Evolutionary conservation across 169 alveolate genomes (phyloP).

Genomic region (Eimeria falciformis): DNA sequence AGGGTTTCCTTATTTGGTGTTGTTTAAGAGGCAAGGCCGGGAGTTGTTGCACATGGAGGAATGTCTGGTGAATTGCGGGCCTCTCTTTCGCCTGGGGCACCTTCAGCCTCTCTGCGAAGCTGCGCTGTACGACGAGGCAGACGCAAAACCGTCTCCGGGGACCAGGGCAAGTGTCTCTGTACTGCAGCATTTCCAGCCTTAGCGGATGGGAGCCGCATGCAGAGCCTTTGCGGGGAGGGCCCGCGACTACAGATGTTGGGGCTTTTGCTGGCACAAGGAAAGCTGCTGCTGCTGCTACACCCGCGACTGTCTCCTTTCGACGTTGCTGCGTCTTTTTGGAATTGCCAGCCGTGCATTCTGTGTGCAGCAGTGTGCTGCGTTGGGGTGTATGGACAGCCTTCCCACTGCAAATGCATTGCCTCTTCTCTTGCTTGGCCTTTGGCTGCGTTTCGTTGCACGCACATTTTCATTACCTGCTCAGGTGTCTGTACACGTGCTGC

Average conservation of each 20-base stretch:
- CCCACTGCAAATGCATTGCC: neutral
- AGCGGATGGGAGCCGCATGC: too few relatives aligned
- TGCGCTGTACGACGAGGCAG: slow-evolving; percentile 23
- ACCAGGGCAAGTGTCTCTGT: neutral
- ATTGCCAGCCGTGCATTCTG: too few relatives aligned
- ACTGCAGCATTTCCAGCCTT: too few relatives aligned
- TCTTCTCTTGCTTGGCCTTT: too few relatives aligned
- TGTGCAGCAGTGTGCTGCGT: too few relatives aligned
- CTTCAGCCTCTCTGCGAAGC: slow-evolving; percentile 35
- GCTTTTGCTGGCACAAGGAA: neutral
- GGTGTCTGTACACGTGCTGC: too few relatives aligned
- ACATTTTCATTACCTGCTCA: too few relatives aligned
- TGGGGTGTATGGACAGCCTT: too few relatives aligned
- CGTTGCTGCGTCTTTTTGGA: too few relatives aligned
- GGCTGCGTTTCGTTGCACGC: too few relatives aligned
- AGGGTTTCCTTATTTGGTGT: slow-evolving; percentile 2
- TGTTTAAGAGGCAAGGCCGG: neutral
- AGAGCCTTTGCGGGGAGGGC: neutral
- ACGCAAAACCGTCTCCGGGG: neutral
- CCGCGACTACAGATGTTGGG: neutral
- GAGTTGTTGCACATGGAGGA: slow-evolving; percentile 21
- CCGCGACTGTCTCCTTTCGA: neutral
- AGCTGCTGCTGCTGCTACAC: neutral
- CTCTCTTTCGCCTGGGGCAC: neutral
- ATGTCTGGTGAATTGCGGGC: slow-evolving; percentile 20